Evolutionary conservation across 331 rosid genomes (phyloP).

Genomic region (Erythrophleum ivorense): DNA sequence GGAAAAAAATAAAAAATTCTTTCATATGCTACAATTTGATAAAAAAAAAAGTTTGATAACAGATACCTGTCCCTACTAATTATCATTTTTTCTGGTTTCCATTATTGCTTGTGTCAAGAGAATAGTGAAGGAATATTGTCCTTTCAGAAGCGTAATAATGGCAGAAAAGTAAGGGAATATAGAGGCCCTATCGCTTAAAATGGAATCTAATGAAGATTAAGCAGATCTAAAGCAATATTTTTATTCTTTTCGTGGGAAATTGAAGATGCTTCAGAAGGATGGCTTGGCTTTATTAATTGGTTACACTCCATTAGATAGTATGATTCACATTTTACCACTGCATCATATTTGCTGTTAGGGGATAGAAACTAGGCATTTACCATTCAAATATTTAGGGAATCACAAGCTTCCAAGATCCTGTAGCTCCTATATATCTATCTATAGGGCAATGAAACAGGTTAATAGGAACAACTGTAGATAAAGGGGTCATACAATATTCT

Average conservation of each 20-base stretch:
- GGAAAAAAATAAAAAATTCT: too few species aligned
- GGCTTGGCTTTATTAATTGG: neutral
- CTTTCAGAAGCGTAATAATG: neutral
- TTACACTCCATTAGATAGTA: neutral
- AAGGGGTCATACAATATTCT: neutral
- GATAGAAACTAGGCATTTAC: neutral
- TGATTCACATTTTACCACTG: neutral
- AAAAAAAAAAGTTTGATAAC: neutral
- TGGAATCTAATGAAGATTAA: conserved; percentile 6
- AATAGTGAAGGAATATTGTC: conserved; percentile 12
- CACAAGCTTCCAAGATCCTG: neutral
- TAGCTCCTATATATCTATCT: neutral
- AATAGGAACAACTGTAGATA: neutral
- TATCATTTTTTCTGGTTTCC: neutral
- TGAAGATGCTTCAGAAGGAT: neutral
- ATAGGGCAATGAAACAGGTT: neutral
- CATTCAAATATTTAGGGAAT: neutral
- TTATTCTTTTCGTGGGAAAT: conserved; percentile 29
- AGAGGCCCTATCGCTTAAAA: neutral
- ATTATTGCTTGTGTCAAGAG: neutral
- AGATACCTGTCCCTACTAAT: neutral
- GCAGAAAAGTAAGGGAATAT: conserved; percentile 8
- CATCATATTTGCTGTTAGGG: neutral
- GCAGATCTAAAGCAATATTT: neutral
- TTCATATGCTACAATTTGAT: neutral